Evolutionary conservation across 1,139 yeast genomes (phyloP).

Genomic region (Kurtzmaniella quercitrusa): DNA sequence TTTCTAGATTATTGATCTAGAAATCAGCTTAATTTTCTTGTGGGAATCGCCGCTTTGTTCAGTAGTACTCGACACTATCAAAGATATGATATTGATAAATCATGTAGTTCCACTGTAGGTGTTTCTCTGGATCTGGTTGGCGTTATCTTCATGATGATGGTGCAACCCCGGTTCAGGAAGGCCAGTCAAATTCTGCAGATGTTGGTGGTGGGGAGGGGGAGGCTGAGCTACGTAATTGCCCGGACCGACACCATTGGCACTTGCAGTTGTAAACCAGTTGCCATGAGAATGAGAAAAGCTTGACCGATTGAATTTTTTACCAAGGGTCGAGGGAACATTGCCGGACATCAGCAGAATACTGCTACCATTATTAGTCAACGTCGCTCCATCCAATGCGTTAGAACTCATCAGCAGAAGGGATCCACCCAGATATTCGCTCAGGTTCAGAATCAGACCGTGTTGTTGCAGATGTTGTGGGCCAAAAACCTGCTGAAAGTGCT

Average conservation of each 20-base stretch:
- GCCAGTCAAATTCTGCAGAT: not conserved
- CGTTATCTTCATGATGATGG: conserved; percentile 3
- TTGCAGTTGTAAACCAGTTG: conserved; percentile 7
- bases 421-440: conserved; percentile 14
- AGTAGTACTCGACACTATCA: not conserved
- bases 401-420: conserved; percentile 12
- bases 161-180: conserved; percentile 2
- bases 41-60: too few relatives aligned
- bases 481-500: conserved; percentile 13
- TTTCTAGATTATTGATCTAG: too few relatives aligned
- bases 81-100: not conserved
- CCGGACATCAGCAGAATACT: conserved; percentile 5
- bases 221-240: conserved; percentile 7
- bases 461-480: conserved; percentile 5
- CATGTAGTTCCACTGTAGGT: conserved; percentile 2
- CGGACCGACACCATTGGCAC: conserved; percentile 1
- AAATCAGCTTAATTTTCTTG: too few relatives aligned
- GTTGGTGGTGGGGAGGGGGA: conserved; percentile 4
- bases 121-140: conserved; percentile 1
- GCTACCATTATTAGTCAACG: conserved; percentile 3
- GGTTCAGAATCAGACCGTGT: conserved; percentile 10
- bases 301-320: conserved; percentile 4
- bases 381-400: conserved; percentile 6
- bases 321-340: conserved; percentile 5
- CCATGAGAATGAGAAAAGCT: conserved; percentile 4